Evolutionary conservation across 1,284 basidiomycete genomes (phyloP).

Genomic region (Cryptococcus sp.): DNA sequence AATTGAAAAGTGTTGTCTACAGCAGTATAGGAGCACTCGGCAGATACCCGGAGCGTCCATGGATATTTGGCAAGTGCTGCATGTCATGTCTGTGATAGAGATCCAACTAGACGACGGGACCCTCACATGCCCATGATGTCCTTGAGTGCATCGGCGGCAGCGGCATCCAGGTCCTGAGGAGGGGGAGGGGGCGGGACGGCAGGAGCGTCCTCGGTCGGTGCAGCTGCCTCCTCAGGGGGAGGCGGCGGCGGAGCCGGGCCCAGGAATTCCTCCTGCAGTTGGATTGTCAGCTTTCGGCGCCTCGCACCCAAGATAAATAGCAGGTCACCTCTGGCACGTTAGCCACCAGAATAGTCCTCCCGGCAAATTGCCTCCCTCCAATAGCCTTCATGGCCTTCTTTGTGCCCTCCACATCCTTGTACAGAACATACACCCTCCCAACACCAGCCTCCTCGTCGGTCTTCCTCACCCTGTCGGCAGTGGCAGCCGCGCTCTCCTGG

Average conservation of each 20-base stretch:
- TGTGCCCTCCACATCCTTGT: conserved; percentile 61
- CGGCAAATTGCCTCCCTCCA: conserved; percentile 87
- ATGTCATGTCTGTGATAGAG: too few species aligned
- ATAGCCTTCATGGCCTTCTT: conserved; percentile 71
- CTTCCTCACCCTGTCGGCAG: conserved; percentile 54
- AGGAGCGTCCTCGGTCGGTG: conserved; percentile 15
- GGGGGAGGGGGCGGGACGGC: conserved; percentile 26
- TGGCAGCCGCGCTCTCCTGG: conserved; percentile 57
- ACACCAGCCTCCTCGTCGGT: conserved; percentile 85
- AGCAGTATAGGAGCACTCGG: too few species aligned
- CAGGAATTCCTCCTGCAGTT: conserved; percentile 46
- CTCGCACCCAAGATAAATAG: neutral
- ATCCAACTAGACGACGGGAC: too few species aligned
- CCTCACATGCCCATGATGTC: conserved; percentile 34
- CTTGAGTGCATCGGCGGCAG: conserved; percentile 35
- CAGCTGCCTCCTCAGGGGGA: conserved; percentile 9
- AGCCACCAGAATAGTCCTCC: conserved; percentile 68
- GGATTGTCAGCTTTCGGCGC: neutral
- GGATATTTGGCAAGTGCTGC: too few species aligned
- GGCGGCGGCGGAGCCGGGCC: conserved; percentile 42
- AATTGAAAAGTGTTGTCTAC: too few species aligned
- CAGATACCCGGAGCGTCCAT: too few species aligned
- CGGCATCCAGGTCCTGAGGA: conserved; percentile 33
- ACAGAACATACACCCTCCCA: conserved; percentile 90
- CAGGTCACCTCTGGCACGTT: conserved; percentile 45